Conservation (phyloP, 2,329 filamentous ascomycete genomes). For the Reticulascus tulasneorum region DNA sequence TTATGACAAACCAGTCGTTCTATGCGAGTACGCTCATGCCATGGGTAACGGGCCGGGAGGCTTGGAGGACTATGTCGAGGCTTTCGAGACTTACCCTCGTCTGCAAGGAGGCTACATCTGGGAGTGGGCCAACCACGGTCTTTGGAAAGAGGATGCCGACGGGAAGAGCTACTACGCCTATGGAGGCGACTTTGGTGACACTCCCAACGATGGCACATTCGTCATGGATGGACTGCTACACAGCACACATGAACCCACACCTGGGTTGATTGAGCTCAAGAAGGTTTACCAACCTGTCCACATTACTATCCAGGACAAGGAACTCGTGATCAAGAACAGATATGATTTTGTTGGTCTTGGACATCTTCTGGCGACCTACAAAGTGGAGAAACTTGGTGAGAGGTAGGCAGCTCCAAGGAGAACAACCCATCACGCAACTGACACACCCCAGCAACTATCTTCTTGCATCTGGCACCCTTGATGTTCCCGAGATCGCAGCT, state of each 20-base stretch:
- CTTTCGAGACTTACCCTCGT: slow-evolving; percentile 55
- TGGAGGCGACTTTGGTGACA: slow-evolving; percentile 59
- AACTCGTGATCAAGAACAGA: slow-evolving; percentile 34
- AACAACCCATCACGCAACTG: slow-evolving; percentile 5
- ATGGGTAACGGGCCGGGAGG: slow-evolving; percentile 74
- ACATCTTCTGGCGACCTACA: slow-evolving; percentile 38
- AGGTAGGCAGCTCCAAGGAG: slow-evolving; percentile 25
- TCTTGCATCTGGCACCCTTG: slow-evolving; percentile 30
- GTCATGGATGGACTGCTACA: slow-evolving; percentile 58
- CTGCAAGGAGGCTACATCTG: slow-evolving; percentile 66
- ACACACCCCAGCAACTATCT: slow-evolving; percentile 18
- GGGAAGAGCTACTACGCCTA: slow-evolving; percentile 51
- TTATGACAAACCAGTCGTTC: slow-evolving; percentile 54
- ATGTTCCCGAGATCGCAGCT: slow-evolving; percentile 36
- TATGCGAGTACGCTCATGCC: slow-evolving; percentile 57
- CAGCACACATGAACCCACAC: slow-evolving; percentile 51
- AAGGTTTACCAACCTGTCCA: slow-evolving; percentile 54
- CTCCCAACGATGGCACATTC: slow-evolving; percentile 57
- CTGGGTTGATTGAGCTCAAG: slow-evolving; percentile 53
- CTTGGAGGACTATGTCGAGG: slow-evolving; percentile 63
- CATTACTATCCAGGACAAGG: slow-evolving; percentile 30
- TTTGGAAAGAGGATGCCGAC: slow-evolving; percentile 41
- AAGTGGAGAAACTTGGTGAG: slow-evolving; percentile 36
- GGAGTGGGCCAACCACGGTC: slow-evolving; percentile 62
- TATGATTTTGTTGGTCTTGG: slow-evolving; percentile 45